phyloP scores from a whole-genome alignment of 2,329 filamentous ascomycete genomes.

The Colletotrichum kahawae region DNA sequence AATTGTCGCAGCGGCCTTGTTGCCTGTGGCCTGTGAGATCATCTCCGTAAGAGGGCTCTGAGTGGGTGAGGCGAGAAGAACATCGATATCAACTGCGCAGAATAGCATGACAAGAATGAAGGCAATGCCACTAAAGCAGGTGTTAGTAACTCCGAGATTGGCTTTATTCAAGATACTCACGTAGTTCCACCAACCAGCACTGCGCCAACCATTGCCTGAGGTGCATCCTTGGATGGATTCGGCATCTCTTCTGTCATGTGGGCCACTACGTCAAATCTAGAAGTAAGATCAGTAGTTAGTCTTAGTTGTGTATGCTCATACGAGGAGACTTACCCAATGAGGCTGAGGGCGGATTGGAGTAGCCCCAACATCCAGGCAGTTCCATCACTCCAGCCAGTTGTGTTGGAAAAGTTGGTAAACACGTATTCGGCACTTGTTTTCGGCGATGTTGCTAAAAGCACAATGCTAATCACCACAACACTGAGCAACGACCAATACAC shows the following conservation, averaged over 20 bases:
- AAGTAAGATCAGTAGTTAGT: not conserved
- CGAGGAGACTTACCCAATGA: conserved; percentile 47
- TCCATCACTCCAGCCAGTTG: conserved; percentile 50
- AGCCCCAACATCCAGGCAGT: conserved; percentile 53
- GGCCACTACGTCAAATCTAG: conserved; percentile 38
- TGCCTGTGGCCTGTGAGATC: conserved; percentile 34
- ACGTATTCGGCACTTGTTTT: conserved; percentile 48
- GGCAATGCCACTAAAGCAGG: conserved; percentile 33
- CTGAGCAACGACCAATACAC: conserved; percentile 47
- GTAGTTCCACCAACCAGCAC: conserved; percentile 48
- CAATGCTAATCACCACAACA: conserved; percentile 47
- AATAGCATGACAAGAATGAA: conserved; percentile 50
- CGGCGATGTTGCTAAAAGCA: conserved; percentile 45
- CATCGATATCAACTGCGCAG: conserved; percentile 42
- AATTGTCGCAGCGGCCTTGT: conserved; percentile 27
- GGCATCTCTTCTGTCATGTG: conserved; percentile 38
- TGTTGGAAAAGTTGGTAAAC: conserved; percentile 49
- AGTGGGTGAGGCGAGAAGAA: conserved; percentile 41
- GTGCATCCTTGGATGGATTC: conserved; percentile 34
- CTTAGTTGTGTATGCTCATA: conserved; percentile 29
- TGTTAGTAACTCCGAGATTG: not conserved
- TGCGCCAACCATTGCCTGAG: conserved; percentile 36
- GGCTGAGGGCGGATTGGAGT: conserved; percentile 40
- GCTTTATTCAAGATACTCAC: not conserved
- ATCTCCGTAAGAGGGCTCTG: conserved; percentile 49